Evolutionary conservation across 495 filamentous ascomycete genomes (phyloP), one percentile per base, ranked within the genome.

Genomic region (Xylaria acuta): DNA sequence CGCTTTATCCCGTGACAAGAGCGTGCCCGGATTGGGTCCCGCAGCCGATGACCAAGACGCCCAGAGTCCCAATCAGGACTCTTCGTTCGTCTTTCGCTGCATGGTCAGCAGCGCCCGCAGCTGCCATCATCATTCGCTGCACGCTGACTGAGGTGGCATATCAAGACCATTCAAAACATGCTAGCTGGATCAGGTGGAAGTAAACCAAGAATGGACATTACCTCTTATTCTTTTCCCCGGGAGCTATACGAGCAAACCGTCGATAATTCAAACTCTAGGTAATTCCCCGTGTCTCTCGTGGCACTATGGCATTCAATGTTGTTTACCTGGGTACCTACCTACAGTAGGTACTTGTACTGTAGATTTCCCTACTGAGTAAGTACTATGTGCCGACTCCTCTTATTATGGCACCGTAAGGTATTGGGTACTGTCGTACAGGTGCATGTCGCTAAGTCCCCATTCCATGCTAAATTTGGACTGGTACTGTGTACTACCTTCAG

Each of bases 91-190:
- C 30, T 34, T 45, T 70, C 8, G 41, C 56, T 70, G 67, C 67
- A 70, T 70, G 67, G 67, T 70, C 67, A 70, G 67, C 67, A 60
- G 38, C 34, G 25, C 22, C 54, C 36, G 38, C 53, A 67, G 9
- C 41, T 70, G 53, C 54, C 67, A 51, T 45, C 67, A 58, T 70
- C 67, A 70, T 70, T 63, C 27, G 56, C 67, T 62, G 27, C 67
- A 14, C 56, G 67, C 67, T 70, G 67, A 70, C 67, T 64, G 60
- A 64, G 60, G 60, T 64, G 60, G 60, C 60, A 64, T 64, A 43
- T 30, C 40, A 16, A 20, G 22, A 18, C 60, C 38, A 64, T 41
- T 5, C 11, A 34, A 25, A 30, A 43, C 38, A 27, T 8, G 60
- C 38, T 41, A 43, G 60, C 60, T 43, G 22, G 18, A 60, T 43